phyloP scores from a whole-genome alignment of 257 asterid genomes.

The Solanum lignicaule region DNA sequence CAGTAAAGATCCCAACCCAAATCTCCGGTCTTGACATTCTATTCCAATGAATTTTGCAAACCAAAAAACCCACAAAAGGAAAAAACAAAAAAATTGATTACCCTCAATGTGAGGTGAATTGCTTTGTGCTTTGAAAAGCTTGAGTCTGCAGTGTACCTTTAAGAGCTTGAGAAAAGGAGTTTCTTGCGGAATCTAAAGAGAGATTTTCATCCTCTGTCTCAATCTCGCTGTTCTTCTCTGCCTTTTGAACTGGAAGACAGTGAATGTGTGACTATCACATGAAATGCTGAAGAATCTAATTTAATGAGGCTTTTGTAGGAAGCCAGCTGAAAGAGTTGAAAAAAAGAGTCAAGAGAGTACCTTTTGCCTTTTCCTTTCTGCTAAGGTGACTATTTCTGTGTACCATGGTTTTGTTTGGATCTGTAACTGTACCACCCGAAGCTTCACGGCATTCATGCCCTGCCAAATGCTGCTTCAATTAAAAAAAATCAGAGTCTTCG shows the following conservation, averaged over 20 bases:
- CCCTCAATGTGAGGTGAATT: background rate
- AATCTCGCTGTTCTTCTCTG: constrained; percentile 56
- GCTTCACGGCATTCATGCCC: constrained; percentile 58
- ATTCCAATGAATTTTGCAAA: constrained; percentile 9
- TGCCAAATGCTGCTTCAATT: constrained; percentile 75
- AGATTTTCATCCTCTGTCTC: constrained; percentile 66
- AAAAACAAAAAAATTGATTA: background rate
- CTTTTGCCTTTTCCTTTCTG: constrained; percentile 65
- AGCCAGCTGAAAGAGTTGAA: constrained; percentile 4
- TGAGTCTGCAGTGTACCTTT: constrained; percentile 42
- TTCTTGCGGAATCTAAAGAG: constrained; percentile 62
- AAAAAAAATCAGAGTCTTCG: constrained; percentile 34
- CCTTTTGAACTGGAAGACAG: constrained; percentile 31
- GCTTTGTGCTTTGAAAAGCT: background rate
- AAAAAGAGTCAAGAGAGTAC: constrained; percentile 12
- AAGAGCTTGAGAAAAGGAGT: constrained; percentile 85
- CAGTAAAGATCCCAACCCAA: constrained; percentile 38
- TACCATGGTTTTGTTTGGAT: constrained; percentile 47
- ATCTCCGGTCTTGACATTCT: constrained; percentile 81
- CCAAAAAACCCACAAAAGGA: background rate
- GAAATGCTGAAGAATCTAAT: constrained; percentile 5
- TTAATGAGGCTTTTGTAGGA: constrained; percentile 4
- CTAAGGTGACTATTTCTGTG: constrained; percentile 41
- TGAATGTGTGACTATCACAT: constrained; percentile 8
- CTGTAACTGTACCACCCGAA: constrained; percentile 72